Percentiles rank a stretch among this genome's conserved stretches.
Conservation (phyloP, 257 asterid species). For the Craterostigma plantagineum region DNA sequence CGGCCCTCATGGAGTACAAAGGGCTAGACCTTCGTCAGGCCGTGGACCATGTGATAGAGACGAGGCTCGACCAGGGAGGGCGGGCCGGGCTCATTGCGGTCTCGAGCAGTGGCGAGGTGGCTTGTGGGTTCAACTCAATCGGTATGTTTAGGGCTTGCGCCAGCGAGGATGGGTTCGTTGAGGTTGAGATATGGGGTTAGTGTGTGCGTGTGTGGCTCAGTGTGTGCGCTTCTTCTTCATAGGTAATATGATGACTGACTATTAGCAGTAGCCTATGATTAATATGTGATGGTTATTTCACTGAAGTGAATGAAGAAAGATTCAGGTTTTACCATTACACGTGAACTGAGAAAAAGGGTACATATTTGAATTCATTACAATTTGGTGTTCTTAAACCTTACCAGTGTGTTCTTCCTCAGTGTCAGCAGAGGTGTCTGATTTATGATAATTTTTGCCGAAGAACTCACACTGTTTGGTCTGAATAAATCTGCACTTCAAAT, state of each 20-base stretch:
- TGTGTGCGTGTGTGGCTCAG: too few species aligned
- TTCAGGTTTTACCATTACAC: too few species aligned
- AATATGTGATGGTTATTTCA: too few species aligned
- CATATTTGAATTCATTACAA: too few species aligned
- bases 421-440: slow-evolving; percentile 8
- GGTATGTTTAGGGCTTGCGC: slow-evolving; percentile 93
- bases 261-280: too few species aligned
- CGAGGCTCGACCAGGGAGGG: slow-evolving; percentile 58
- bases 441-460: slow-evolving; percentile 17
- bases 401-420: slow-evolving; percentile 11
- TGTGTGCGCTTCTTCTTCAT: too few species aligned
- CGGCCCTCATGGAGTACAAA: slow-evolving; percentile 89
- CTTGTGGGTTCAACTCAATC: slow-evolving; percentile 56
- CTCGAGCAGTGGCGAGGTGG: slow-evolving; percentile 69
- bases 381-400: too few species aligned
- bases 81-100: slow-evolving; percentile 89
- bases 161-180: slow-evolving; percentile 74
- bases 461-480: slow-evolving; percentile 28
- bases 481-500: slow-evolving; percentile 29
- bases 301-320: too few species aligned
- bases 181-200: slow-evolving; percentile 79
- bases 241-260: too few species aligned
- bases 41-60: slow-evolving; percentile 52
- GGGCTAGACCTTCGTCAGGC: slow-evolving; percentile 62
- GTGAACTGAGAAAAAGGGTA: too few species aligned